phyloP scores from a whole-genome alignment of 306 rosid genomes.

The Fragaria vesca region DNA sequence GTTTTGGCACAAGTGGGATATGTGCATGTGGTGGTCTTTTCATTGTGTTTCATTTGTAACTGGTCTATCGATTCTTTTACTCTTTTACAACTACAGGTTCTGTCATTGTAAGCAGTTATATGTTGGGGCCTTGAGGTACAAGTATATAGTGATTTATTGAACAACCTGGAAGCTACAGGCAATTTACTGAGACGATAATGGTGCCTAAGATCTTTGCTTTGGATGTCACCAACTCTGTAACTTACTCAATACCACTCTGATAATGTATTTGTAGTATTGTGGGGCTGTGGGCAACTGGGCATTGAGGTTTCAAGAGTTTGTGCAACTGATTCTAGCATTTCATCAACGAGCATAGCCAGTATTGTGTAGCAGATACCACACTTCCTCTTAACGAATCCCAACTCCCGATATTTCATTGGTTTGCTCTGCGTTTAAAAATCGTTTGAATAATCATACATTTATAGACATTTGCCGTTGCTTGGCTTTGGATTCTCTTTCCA shows the following conservation, averaged over 20 bases:
- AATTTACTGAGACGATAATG: neutral
- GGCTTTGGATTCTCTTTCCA: no score
- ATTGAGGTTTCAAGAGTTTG: neutral
- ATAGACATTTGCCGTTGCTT: no score
- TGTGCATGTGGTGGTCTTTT: neutral
- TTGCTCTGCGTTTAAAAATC: no score
- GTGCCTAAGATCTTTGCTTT: neutral
- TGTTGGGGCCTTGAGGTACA: slow-evolving; percentile 3
- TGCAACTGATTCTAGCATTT: neutral
- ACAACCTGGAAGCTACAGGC: slow-evolving; percentile 13
- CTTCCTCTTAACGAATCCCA: no score
- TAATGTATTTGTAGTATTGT: neutral
- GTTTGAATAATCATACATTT: no score
- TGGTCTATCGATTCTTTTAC: slow-evolving; percentile 30
- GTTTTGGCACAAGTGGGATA: slow-evolving; percentile 1
- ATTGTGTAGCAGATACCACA: no score
- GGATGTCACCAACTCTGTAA: neutral
- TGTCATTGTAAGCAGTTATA: slow-evolving; percentile 10
- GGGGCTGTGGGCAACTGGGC: neutral
- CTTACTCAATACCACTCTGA: neutral
- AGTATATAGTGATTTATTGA: slow-evolving; percentile 23
- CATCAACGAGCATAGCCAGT: neutral
- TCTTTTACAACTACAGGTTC: slow-evolving; percentile 31
- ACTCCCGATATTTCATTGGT: no score
- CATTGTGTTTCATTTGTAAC: slow-evolving; percentile 14